A percentile compares a stretch with the other conserved stretches of the same genome.
Conservation (phyloP, 305 asterid species). For the Striga hermonthica region DNA sequence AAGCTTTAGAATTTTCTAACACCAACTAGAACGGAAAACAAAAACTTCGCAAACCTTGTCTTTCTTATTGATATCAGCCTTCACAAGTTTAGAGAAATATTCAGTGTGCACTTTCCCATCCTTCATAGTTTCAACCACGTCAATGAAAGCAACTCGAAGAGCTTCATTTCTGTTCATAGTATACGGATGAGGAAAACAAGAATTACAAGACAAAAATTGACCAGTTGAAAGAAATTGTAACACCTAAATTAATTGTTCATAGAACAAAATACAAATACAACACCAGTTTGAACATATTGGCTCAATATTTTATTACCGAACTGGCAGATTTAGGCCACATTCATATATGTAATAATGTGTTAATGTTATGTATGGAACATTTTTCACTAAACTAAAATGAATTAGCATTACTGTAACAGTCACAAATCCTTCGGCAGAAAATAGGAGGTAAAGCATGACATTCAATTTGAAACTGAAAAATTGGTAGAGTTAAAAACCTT, state of each 20-base stretch:
- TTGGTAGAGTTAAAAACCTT: constrained; percentile 46
- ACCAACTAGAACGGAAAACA: constrained; percentile 12
- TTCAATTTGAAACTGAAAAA: constrained; percentile 27
- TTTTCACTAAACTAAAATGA: constrained; percentile 13
- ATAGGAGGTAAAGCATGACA: constrained; percentile 10
- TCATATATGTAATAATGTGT: constrained; percentile 1
- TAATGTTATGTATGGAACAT: neutral
- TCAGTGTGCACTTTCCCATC: constrained; percentile 80
- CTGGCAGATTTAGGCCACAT: constrained; percentile 16
- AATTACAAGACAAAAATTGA: constrained; percentile 25
- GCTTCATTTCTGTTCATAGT: constrained; percentile 74
- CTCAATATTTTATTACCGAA: constrained; percentile 12
- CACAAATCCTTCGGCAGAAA: constrained; percentile 15
- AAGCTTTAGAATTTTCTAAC: neutral
- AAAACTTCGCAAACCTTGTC: constrained; percentile 57
- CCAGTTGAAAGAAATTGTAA: constrained; percentile 17
- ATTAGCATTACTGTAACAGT: constrained; percentile 18
- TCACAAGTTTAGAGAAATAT: constrained; percentile 87
- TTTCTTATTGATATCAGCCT: constrained; percentile 91
- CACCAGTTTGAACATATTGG: constrained; percentile 13
- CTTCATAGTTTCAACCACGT: constrained; percentile 84
- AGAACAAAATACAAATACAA: neutral
- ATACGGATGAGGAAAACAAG: constrained; percentile 24
- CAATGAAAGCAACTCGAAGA: constrained; percentile 95
- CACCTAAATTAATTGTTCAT: constrained; percentile 15